Evolutionary conservation across 805 yeast species (phyloP).

Genomic region (Yamadazyma takamatsuzukensis): DNA sequence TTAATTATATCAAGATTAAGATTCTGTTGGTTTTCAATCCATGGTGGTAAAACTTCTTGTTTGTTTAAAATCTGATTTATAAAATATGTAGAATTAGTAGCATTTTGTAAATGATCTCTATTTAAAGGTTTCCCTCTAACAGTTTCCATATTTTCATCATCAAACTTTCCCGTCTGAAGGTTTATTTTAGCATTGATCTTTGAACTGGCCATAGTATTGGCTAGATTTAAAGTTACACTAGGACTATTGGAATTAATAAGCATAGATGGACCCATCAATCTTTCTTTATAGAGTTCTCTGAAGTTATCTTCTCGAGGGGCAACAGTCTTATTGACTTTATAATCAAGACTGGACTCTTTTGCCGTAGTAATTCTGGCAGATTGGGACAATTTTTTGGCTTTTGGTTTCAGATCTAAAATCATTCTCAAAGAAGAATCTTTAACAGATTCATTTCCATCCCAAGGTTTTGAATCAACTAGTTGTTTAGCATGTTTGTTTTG

Average conservation of each 20-base stretch:
- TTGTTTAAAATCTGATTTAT: slow-evolving; percentile 69
- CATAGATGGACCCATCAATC: slow-evolving; percentile 56
- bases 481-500: slow-evolving; percentile 28
- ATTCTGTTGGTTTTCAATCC: slow-evolving; percentile 82
- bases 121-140: slow-evolving; percentile 59
- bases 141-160: slow-evolving; percentile 40
- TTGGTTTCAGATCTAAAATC: slow-evolving; percentile 29
- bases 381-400: slow-evolving; percentile 11
- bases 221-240: slow-evolving; percentile 45
- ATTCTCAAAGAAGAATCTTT: slow-evolving; percentile 26
- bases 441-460: slow-evolving; percentile 29
- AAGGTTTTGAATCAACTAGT: slow-evolving; percentile 23
- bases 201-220: slow-evolving; percentile 69
- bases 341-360: slow-evolving; percentile 63
- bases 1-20: slow-evolving; percentile 48
- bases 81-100: slow-evolving; percentile 64
- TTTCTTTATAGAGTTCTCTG: slow-evolving; percentile 58
- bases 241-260: slow-evolving; percentile 40
- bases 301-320: slow-evolving; percentile 45
- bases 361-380: slow-evolving; percentile 46
- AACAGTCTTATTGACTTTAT: slow-evolving; percentile 32
- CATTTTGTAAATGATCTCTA: slow-evolving; percentile 56
- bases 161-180: slow-evolving; percentile 65
- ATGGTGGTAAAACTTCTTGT: slow-evolving; percentile 82
- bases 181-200: slow-evolving; percentile 66